Percentiles rank a stretch among this genome's conserved stretches.
Evolutionary conservation across 78 protist species (phyloP).

Genomic region (Dictyostelium capitatum): DNA sequence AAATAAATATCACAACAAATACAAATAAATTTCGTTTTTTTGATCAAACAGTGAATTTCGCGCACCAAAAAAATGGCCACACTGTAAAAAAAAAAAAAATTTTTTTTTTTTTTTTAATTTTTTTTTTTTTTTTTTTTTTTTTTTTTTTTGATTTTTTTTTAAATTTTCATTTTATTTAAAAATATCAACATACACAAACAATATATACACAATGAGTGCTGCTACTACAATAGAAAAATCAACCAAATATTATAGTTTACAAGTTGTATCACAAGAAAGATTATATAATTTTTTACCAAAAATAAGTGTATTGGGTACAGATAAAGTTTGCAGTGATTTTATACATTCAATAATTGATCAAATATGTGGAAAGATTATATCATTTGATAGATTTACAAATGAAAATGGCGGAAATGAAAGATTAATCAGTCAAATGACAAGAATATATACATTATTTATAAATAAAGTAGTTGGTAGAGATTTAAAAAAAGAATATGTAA

Average conservation of each 20-base stretch:
- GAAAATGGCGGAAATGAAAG: background rate
- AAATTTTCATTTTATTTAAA: background rate
- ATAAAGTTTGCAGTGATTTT: background rate
- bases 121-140: background rate
- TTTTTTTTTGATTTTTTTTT: background rate
- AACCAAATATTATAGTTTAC: constrained; percentile 60
- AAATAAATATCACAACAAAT: no score
- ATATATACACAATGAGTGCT: background rate
- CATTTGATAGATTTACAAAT: background rate
- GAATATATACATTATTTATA: constrained; percentile 22
- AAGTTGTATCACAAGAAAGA: constrained; percentile 36
- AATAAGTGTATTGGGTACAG: background rate
- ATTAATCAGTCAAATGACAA: background rate
- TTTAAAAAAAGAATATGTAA: constrained; percentile 52
- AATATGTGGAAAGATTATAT: constrained; percentile 31
- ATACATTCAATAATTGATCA: constrained; percentile 47
- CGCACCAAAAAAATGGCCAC: no score
- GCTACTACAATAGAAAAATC: background rate
- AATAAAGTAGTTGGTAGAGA: constrained; percentile 72
- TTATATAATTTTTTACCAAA: constrained; percentile 26
- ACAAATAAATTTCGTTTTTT: no score
- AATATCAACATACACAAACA: background rate
- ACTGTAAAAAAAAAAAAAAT: background rate
- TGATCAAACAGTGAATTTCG: no score
- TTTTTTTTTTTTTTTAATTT: background rate